Evolutionary conservation across 2,329 filamentous ascomycete species (phyloP).

Genomic region (Pseudogymnoascus sp.): DNA sequence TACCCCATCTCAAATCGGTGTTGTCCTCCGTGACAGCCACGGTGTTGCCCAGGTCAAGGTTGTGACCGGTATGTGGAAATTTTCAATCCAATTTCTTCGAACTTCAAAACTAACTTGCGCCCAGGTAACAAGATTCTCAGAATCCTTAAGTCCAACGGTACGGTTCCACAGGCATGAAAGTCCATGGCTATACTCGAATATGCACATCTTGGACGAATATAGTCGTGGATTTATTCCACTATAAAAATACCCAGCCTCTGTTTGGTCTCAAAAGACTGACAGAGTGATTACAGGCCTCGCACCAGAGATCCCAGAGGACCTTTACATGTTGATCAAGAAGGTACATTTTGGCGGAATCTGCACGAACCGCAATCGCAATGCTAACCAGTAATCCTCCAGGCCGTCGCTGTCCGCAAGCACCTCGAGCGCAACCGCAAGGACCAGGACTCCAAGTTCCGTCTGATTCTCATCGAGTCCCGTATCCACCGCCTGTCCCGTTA

Average conservation of each 20-base stretch:
- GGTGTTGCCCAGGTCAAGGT: constrained; percentile 97
- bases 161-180: constrained; percentile 34
- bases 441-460: constrained; percentile 99
- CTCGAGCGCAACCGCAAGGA: constrained; percentile 99
- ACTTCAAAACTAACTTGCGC: constrained; percentile 31
- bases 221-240: constrained; percentile 10
- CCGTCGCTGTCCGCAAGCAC: constrained; percentile 98
- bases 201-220: constrained; percentile 17
- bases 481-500: constrained; percentile 99
- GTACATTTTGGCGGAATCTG: constrained; percentile 38
- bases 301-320: constrained; percentile 97
- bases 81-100: constrained; percentile 15
- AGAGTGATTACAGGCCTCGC: constrained; percentile 96
- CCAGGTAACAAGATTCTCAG: constrained; percentile 98
- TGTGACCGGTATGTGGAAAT: constrained; percentile 68
- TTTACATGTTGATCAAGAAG: constrained; percentile 99
- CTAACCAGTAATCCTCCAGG: constrained; percentile 40
- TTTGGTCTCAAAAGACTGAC: constrained; percentile 76
- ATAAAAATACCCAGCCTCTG: constrained; percentile 59
- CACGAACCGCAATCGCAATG: constrained; percentile 17
- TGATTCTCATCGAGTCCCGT: constrained; percentile 99
- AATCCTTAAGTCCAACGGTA: constrained; percentile 98
- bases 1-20: constrained; percentile 97
- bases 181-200: constrained; percentile 15
- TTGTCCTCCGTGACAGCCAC: constrained; percentile 95